phyloP scores from a whole-genome alignment of 2,329 filamentous ascomycete genomes.

The Phyllosticta capitalensis region DNA sequence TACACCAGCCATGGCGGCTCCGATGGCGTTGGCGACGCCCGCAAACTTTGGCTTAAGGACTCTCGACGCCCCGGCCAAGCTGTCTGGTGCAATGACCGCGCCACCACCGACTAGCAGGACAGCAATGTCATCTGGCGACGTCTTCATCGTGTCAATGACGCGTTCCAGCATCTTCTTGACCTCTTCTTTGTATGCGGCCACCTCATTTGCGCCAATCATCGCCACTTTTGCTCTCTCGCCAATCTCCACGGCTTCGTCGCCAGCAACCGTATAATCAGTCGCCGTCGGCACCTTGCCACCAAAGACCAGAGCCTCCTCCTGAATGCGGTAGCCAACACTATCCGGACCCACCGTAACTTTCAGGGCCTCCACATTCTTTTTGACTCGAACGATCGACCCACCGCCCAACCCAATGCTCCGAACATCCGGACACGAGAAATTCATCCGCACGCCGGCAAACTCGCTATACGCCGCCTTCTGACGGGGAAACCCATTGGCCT shows the following conservation, averaged over 20 bases:
- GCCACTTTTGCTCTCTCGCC: constrained; percentile 12
- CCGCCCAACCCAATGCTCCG: constrained; percentile 47
- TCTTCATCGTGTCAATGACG: constrained; percentile 48
- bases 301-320: constrained; percentile 41
- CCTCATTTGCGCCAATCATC: constrained; percentile 13
- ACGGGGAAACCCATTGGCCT: constrained; percentile 51
- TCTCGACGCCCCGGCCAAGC: constrained; percentile 41
- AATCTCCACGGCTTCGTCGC: constrained; percentile 16
- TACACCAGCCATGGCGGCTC: constrained; percentile 49
- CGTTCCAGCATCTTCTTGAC: constrained; percentile 42
- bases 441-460: constrained; percentile 50
- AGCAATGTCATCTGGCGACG: constrained; percentile 42
- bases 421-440: constrained; percentile 37
- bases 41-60: constrained; percentile 44
- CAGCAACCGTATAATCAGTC: constrained; percentile 41
- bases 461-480: constrained; percentile 53
- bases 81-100: constrained; percentile 41
- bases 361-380: constrained; percentile 14
- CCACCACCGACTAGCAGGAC: constrained; percentile 51
- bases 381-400: constrained; percentile 32
- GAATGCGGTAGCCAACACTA: constrained; percentile 46
- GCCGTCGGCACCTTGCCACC: constrained; percentile 46
- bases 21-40: constrained; percentile 51
- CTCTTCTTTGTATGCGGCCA: constrained; percentile 18
- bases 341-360: constrained; percentile 44